Evolutionary conservation across 352 stramenopile genomes (phyloP), one percentile per base, ranked within the genome.

Genomic region (Paralagenidium karlingii): DNA sequence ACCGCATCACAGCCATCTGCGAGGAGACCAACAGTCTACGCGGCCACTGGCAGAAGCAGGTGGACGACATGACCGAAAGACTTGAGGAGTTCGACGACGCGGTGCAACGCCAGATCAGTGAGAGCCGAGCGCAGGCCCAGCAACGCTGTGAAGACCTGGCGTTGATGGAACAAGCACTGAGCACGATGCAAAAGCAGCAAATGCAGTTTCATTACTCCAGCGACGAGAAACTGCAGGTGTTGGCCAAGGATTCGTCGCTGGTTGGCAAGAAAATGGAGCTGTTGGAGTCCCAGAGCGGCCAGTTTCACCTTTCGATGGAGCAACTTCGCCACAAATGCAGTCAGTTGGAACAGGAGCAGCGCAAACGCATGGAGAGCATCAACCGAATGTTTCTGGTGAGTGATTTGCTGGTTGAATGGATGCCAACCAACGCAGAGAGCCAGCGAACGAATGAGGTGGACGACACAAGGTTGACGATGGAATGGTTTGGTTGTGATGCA

Each of bases 351-450:
- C 79, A 63, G 29, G 68, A 85, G 33, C 68, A 88, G 39, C 55
- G 67, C 2, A 58, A 61, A 33, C 55, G 75, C 5, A 84, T 85
- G 71, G 71, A 85, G 38, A 84, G 73, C 40, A 65, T 85, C 38
- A 68, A 55, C 45, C 79, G 75, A 16, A 84, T 82, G 64, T 83
- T 85, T 42, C 60, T 66, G 59, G 74, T 83, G 40, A 25, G 54
- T 58, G 0, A 1, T 40, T 15, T 26, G 22, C 37, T 24, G 24
- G 18, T 26, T 11, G 8, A 26, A 21, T 15, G 16, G n/a, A 16
- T 18, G 1, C 15, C 15, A 37, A 10, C 27, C 10, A 24, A 40
- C 10, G 11, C 30, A 46, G 22, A 47, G 47, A 40, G 31, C n/a
- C n/a, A n/a, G n/a, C n/a, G n/a, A n/a, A n/a, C 28, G 7, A 16